These are phyloP conservation scores for Lasiosphaeria ovina DNA, from an alignment of 495 filamentous ascomycete species.

Conservation along the genomic window DNA sequence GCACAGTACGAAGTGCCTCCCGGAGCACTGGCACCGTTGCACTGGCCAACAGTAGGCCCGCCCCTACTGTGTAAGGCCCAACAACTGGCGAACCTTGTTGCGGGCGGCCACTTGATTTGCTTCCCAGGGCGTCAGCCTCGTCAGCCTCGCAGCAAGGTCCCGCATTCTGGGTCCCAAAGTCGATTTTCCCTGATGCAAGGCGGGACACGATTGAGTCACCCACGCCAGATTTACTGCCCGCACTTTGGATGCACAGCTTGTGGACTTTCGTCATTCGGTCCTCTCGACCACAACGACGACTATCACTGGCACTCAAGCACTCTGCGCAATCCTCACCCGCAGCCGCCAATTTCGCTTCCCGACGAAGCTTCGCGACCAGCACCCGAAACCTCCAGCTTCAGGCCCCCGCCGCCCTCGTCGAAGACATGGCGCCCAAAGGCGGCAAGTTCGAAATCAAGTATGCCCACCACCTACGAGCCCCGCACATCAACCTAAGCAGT, in stretches of 20 bases:
- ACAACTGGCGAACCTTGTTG: too few relatives aligned
- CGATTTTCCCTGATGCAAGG: constrained; percentile 24
- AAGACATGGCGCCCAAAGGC: constrained; percentile 39
- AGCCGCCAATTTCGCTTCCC: constrained; percentile 1
- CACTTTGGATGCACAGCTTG: constrained; percentile 27
- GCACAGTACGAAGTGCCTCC: too few relatives aligned
- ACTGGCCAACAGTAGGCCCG: too few relatives aligned
- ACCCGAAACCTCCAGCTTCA: constrained; percentile 3
- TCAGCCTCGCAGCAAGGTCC: constrained; percentile 11
- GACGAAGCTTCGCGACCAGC: constrained; percentile 11
- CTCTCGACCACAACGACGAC: constrained; percentile 25
- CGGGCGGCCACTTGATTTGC: too few relatives aligned
- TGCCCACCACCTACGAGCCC: background rate
- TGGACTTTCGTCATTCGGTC: constrained; percentile 29
- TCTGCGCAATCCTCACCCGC: constrained; percentile 4
- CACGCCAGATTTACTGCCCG: constrained; percentile 24
- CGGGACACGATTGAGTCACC: constrained; percentile 31
- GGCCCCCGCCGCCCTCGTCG: constrained; percentile 9
- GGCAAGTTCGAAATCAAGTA: constrained; percentile 49
- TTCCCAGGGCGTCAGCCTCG: constrained; percentile 3
- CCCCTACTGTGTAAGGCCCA: too few relatives aligned
- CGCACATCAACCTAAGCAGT: background rate
- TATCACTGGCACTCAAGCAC: constrained; percentile 6
- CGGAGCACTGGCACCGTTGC: too few relatives aligned
- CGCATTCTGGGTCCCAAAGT: constrained; percentile 7